Base-by-base conservation (phyloP, 768 basidiomycete species). In the Cystobasidium tubakii region DNA sequence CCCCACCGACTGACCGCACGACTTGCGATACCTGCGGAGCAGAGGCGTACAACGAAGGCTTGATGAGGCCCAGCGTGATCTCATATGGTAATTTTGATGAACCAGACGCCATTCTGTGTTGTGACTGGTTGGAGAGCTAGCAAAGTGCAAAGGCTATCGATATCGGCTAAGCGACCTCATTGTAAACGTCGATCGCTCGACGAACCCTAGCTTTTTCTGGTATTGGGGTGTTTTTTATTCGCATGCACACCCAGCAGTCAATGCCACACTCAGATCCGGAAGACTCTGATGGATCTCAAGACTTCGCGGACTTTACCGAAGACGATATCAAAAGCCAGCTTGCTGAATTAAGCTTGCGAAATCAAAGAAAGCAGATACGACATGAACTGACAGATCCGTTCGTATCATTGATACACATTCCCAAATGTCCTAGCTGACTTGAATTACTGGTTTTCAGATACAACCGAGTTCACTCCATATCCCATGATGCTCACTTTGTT, bases 401-500 rank as follows among this genome's bases (percentile, higher is more conserved):
- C 53, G 34, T 71, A 7, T 60, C 7, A 12, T 19, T 33, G 9
- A 9, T 36, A 15, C 34, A 29, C n/a, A n/a, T n/a, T 27, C 23
- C 23, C 34, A 21, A 27, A 13, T 34, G 17, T 33, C 33, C 21
- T 65, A 15, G 25, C 23, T 29, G 31, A 25, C 27, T 15, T 62
- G 27, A 12, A n/a, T 12, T 15, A 62, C 57, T 50, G 46, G n/a
- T n/a, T 50, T 15, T 4, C 55, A 83, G 92, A 27, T 94, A 86
- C 83, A 92, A 93, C 79, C 88, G 95, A 10, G 80, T 97, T 0
- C 91, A 90, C 76, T 95, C 92, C 7, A 89, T 98, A 70, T 83
- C 84, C 1, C 86, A 89, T 70, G 95, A 97, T 77, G 84, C 88
- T 19, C 75, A 74, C 0, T 97, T 94, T 77, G 88, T 98, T 0